phyloP scores from a whole-genome alignment of 495 filamentous ascomycete species.

The Talaromyces liani region DNA sequence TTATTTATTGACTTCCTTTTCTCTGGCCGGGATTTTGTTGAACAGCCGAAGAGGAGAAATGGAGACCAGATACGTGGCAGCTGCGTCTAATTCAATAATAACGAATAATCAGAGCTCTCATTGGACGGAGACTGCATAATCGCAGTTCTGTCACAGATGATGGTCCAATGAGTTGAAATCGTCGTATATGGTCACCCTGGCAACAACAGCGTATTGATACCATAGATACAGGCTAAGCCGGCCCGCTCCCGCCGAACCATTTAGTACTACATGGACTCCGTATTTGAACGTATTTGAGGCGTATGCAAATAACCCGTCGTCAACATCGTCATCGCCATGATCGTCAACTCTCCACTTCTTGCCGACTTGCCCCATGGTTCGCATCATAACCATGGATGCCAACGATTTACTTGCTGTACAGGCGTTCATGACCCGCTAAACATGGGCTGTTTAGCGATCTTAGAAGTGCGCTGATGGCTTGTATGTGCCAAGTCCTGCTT shows the following conservation, averaged over 20 bases:
- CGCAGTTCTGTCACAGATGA: background rate
- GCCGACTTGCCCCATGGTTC: background rate
- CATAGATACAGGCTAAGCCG: background rate
- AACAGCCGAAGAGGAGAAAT: background rate
- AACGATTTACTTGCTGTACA: background rate
- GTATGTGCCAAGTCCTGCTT: background rate
- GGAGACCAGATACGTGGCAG: background rate
- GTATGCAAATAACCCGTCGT: background rate
- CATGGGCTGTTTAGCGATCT: background rate
- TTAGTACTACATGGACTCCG: background rate
- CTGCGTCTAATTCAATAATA: background rate
- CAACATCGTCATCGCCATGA: background rate
- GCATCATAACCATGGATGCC: background rate
- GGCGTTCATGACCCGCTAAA: background rate
- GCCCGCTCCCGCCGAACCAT: constrained; percentile 1
- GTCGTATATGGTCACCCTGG: background rate
- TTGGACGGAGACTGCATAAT: background rate
- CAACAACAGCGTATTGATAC: background rate
- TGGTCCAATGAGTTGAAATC: background rate
- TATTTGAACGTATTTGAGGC: background rate
- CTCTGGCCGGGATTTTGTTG: too few species aligned
- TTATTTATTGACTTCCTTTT: background rate
- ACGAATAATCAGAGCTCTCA: background rate
- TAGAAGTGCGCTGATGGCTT: background rate
- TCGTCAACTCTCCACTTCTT: background rate